A percentile compares a stretch with the other conserved stretches of the same genome.
phyloP scores from a whole-genome alignment of 352 stramenopile genomes.

The Pythium brachiatum region DNA sequence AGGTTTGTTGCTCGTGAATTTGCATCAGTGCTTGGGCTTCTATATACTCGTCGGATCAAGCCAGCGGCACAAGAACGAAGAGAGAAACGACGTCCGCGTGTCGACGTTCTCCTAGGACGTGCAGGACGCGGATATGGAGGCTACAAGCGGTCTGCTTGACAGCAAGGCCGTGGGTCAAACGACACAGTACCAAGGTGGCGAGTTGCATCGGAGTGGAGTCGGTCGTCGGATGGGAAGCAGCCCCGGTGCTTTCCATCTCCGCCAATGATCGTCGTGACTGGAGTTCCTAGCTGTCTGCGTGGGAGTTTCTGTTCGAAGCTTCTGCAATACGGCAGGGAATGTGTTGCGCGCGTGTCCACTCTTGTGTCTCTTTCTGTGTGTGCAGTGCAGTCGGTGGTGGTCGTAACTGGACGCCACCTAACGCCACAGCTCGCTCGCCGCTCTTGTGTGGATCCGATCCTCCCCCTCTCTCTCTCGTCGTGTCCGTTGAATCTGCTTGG shows the following conservation, averaged over 20 bases:
- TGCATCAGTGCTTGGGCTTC: slow-evolving; percentile 6
- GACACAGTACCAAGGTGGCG: slow-evolving; percentile 1
- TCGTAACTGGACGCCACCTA: slow-evolving; percentile 1
- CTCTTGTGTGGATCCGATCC: slow-evolving; percentile 12
- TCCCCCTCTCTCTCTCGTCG: slow-evolving; percentile 21
- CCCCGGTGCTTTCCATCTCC: slow-evolving; percentile 1
- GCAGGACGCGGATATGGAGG: neutral
- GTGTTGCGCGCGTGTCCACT: slow-evolving; percentile 3
- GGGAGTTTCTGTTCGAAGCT: neutral
- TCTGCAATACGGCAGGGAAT: neutral
- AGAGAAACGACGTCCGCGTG: slow-evolving; percentile 13
- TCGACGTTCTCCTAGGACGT: neutral
- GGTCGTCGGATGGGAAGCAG: neutral
- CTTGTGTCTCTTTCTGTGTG: slow-evolving; percentile 6
- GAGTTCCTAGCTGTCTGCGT: neutral
- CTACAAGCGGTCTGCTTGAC: neutral
- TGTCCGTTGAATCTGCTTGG: slow-evolving; percentile 26
- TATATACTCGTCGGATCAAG: slow-evolving; percentile 8
- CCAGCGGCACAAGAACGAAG: neutral
- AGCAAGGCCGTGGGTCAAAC: neutral
- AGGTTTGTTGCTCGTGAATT: slow-evolving; percentile 84
- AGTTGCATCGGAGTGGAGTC: slow-evolving; percentile 3
- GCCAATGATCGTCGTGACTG: slow-evolving; percentile 6
- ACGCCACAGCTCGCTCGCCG: slow-evolving; percentile 22
- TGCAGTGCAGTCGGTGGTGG: slow-evolving; percentile 3